A percentile compares a stretch with the other conserved stretches of the same genome.
phyloP scores from a whole-genome alignment of 1,284 basidiomycete species.

The Trametes sp. region DNA sequence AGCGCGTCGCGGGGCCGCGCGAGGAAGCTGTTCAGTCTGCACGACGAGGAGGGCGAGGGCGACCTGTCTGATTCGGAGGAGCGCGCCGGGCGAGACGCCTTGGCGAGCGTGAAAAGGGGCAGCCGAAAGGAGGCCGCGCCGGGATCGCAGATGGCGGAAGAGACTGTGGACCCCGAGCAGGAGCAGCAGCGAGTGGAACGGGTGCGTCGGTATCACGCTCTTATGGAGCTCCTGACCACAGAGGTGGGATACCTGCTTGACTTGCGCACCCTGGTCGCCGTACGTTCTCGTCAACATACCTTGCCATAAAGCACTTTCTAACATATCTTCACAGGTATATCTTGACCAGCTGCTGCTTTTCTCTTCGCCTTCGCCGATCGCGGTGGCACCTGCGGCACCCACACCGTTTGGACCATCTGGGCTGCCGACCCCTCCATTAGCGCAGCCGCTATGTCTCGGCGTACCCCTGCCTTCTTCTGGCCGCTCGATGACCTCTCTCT shows the following conservation, averaged over 20 bases:
- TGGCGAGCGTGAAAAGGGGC: constrained; percentile 14
- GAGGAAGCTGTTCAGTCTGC: constrained; percentile 38
- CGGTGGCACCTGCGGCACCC: not conserved
- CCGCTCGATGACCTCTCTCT: constrained; percentile 32
- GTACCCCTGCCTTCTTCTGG: constrained; percentile 23
- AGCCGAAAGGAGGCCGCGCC: constrained; percentile 6
- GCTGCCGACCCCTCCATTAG: constrained; percentile 31
- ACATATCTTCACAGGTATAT: constrained; percentile 40
- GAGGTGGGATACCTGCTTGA: constrained; percentile 85
- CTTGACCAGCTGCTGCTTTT: constrained; percentile 42
- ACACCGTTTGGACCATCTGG: constrained; percentile 9
- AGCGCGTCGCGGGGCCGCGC: constrained; percentile 21
- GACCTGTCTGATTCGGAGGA: constrained; percentile 28
- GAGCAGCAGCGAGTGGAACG: constrained; percentile 29
- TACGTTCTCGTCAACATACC: constrained; percentile 44
- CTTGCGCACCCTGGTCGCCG: constrained; percentile 77
- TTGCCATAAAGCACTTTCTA: not conserved
- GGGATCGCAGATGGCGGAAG: constrained; percentile 21
- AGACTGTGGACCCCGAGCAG: constrained; percentile 15
- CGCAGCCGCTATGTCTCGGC: constrained; percentile 23
- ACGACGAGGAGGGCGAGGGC: constrained; percentile 31
- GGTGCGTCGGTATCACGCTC: constrained; percentile 62
- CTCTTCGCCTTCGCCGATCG: constrained; percentile 15
- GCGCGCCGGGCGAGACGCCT: constrained; percentile 23
- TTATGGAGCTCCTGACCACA: constrained; percentile 83